These are phyloP conservation scores for Colletotrichum paranaense DNA, from an alignment of 2,329 filamentous ascomycete species.

Conservation along the genomic window DNA sequence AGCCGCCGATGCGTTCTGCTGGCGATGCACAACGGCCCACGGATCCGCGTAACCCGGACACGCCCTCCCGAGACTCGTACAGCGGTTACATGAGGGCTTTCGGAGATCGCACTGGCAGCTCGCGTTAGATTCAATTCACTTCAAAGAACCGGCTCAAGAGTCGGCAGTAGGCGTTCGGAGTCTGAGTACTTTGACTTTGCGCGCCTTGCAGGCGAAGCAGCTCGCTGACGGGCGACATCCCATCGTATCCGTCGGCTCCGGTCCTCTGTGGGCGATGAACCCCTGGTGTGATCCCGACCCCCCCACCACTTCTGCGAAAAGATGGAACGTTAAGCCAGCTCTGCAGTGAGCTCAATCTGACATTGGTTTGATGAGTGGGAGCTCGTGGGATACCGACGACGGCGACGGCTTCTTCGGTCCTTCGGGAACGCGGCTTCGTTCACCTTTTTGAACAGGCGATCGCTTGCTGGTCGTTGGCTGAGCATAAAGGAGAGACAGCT, in stretches of 20 bases:
- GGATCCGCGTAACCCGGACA: conserved; percentile 54
- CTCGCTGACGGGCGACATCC: conserved; percentile 13
- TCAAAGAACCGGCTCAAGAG: background rate
- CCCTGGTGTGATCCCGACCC: background rate
- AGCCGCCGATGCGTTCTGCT: conserved; percentile 22
- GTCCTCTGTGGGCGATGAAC: background rate
- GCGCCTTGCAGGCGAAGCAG: conserved; percentile 28
- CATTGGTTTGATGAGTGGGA: background rate
- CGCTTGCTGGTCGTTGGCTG: background rate
- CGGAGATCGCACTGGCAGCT: conserved; percentile 50
- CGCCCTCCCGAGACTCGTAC: conserved; percentile 51
- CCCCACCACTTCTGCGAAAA: background rate
- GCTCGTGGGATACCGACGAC: background rate
- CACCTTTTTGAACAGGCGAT: background rate
- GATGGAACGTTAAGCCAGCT: background rate
- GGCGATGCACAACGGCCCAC: conserved; percentile 47
- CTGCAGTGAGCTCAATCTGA: background rate
- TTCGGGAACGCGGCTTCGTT: background rate
- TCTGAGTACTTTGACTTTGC: conserved; percentile 22
- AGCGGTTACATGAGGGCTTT: conserved; percentile 51
- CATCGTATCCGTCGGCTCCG: conserved; percentile 33
- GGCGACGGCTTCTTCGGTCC: background rate
- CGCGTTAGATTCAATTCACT: background rate
- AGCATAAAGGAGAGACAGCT: background rate
- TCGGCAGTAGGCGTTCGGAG: background rate